Conservation (phyloP, 768 basidiomycete species). For the Tephrocybe rancida region DNA sequence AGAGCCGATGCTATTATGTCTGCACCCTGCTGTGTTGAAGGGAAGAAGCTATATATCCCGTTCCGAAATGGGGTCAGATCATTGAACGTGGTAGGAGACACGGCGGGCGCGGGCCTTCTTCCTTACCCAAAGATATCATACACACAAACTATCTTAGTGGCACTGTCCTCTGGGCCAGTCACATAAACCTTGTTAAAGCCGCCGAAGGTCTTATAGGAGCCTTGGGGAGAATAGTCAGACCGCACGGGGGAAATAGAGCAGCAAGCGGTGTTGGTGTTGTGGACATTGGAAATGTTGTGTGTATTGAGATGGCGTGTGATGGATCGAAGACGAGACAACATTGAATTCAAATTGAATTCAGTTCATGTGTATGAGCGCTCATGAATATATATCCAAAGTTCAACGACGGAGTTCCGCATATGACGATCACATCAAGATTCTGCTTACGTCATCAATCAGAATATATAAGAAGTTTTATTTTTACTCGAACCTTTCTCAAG, state of each 20-base stretch:
- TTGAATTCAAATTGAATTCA: conserved; percentile 4
- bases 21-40: conserved; percentile 66
- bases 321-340: conserved; percentile 37
- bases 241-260: conserved; percentile 58
- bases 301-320: conserved; percentile 39
- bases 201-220: conserved; percentile 46
- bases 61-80: neutral
- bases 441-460: conserved; percentile 9
- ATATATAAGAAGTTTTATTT: conserved; percentile 14
- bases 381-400: neutral
- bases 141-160: conserved; percentile 57
- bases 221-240: conserved; percentile 55
- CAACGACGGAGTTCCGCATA: too few relatives aligned
- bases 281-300: conserved; percentile 37
- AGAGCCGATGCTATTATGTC: conserved; percentile 59
- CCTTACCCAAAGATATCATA: conserved; percentile 66
- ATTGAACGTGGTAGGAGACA: neutral
- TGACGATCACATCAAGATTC: neutral
- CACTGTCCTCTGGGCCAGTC: conserved; percentile 47
- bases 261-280: conserved; percentile 48
- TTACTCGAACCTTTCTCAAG: conserved; percentile 11
- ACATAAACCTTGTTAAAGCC: conserved; percentile 54
- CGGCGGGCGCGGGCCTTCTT: neutral
- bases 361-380: too few relatives aligned
- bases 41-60: conserved; percentile 46